These are phyloP conservation scores for Pestalotiopsis sp. DNA, from an alignment of 2,329 filamentous ascomycete species.

Conservation along the genomic window DNA sequence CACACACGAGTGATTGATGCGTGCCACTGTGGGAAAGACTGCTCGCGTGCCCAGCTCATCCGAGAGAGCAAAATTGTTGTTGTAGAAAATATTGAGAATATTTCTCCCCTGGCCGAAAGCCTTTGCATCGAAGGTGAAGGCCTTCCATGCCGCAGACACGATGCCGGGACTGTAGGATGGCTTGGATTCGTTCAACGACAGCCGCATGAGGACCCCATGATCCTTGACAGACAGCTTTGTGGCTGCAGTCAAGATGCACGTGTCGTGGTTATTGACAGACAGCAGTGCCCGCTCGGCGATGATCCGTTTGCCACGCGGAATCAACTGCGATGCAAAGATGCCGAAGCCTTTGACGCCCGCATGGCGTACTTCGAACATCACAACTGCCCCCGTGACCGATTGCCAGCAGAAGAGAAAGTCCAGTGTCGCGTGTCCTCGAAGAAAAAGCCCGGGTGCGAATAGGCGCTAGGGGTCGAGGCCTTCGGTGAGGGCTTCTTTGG, in stretches of 20 bases:
- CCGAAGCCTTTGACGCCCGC: slow-evolving; percentile 25
- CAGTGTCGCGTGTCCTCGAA: not conserved
- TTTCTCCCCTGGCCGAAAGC: slow-evolving; percentile 15
- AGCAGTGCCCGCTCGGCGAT: slow-evolving; percentile 26
- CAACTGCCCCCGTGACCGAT: not conserved
- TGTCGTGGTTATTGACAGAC: slow-evolving; percentile 17
- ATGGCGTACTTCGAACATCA: slow-evolving; percentile 21
- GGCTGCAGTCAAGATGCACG: slow-evolving; percentile 17
- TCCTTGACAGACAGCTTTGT: slow-evolving; percentile 14
- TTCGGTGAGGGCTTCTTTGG: not conserved
- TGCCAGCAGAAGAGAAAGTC: not conserved
- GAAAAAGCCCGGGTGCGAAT: not conserved
- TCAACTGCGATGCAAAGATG: slow-evolving; percentile 22
- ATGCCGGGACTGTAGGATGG: slow-evolving; percentile 1
- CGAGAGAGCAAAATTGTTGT: slow-evolving; percentile 22
- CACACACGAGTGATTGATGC: slow-evolving; percentile 26
- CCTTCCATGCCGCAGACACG: not conserved
- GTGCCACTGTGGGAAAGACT: slow-evolving; percentile 20
- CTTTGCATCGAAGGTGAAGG: not conserved
- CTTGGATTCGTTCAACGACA: slow-evolving; percentile 16
- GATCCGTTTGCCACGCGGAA: slow-evolving; percentile 23
- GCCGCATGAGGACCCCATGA: slow-evolving; percentile 9
- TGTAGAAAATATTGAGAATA: slow-evolving; percentile 23
- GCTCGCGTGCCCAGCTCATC: slow-evolving; percentile 13
- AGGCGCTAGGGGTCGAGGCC: not conserved